phyloP scores from a whole-genome alignment of 1,139 yeast genomes.

The Magnusiomyces paraingens region DNA sequence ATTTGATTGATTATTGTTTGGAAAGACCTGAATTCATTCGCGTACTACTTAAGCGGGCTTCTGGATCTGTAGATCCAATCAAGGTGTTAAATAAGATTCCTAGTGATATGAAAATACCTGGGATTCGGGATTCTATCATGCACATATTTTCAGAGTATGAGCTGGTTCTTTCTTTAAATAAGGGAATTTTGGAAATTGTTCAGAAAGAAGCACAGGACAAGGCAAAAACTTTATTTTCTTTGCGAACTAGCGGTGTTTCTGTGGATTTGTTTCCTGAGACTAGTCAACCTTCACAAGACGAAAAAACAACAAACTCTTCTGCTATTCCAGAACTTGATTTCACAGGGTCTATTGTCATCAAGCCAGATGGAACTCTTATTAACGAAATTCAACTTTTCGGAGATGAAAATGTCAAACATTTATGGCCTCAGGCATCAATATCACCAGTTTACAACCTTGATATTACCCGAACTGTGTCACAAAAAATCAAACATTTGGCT shows the following conservation, averaged over 20 bases:
- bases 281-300: constrained; percentile 17
- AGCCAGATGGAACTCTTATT: constrained; percentile 21
- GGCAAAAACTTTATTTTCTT: constrained; percentile 36
- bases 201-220: constrained; percentile 49
- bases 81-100: constrained; percentile 64
- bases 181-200: constrained; percentile 56
- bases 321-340: constrained; percentile 16
- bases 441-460: constrained; percentile 22
- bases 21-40: constrained; percentile 67
- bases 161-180: constrained; percentile 50
- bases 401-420: constrained; percentile 16
- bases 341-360: constrained; percentile 18
- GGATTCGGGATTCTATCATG: constrained; percentile 54
- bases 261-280: constrained; percentile 29
- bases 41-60: constrained; percentile 60
- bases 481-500: constrained; percentile 33
- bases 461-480: constrained; percentile 24
- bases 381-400: constrained; percentile 32
- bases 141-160: constrained; percentile 63
- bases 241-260: constrained; percentile 42
- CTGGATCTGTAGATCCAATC: constrained; percentile 53
- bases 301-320: constrained; percentile 18
- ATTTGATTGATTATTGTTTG: constrained; percentile 63
- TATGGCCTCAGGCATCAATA: constrained; percentile 7
- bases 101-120: constrained; percentile 52